These are phyloP conservation scores for Lichtheimia ramosa DNA, from an alignment of 371 early-diverging fungal genomes.

Conservation along the genomic window DNA sequence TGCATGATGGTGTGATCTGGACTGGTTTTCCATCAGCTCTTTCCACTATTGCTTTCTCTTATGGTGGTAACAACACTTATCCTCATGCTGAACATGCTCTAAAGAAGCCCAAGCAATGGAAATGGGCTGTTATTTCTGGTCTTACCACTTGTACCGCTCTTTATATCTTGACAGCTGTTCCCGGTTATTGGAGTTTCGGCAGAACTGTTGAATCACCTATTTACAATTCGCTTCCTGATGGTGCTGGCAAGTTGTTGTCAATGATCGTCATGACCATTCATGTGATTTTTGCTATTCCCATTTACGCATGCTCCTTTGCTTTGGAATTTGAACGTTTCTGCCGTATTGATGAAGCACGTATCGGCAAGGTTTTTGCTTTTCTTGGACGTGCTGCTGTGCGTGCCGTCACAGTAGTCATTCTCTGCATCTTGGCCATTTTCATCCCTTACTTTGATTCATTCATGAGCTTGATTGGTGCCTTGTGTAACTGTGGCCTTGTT, in stretches of 20 bases:
- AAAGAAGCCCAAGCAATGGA: conserved; percentile 77
- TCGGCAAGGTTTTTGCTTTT: conserved; percentile 46
- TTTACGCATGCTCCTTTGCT: conserved; percentile 81
- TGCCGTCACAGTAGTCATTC: conserved; percentile 44
- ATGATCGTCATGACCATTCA: conserved; percentile 84
- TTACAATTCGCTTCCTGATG: conserved; percentile 67
- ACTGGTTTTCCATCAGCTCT: conserved; percentile 59
- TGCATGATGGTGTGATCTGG: conserved; percentile 42
- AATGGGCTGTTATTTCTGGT: conserved; percentile 69
- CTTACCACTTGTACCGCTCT: conserved; percentile 71
- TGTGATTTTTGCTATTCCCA: conserved; percentile 83
- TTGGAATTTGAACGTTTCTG: conserved; percentile 67
- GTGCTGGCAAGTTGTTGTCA: conserved; percentile 60
- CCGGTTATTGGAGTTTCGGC: conserved; percentile 88
- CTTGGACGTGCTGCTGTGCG: conserved; percentile 53
- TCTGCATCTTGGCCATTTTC: conserved; percentile 54
- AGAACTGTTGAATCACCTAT: conserved; percentile 72
- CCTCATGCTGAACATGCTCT: conserved; percentile 82
- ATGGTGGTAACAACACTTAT: conserved; percentile 57
- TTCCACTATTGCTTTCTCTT: conserved; percentile 64
- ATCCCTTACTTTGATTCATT: conserved; percentile 75
- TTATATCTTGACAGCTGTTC: conserved; percentile 76
- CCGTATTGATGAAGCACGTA: conserved; percentile 31
- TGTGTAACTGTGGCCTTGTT: conserved; percentile 68
- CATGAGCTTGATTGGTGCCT: conserved; percentile 73